Evolutionary conservation across 108 stramenopile species (phyloP).

Genomic region (Cyclostephanos tholiformis): DNA sequence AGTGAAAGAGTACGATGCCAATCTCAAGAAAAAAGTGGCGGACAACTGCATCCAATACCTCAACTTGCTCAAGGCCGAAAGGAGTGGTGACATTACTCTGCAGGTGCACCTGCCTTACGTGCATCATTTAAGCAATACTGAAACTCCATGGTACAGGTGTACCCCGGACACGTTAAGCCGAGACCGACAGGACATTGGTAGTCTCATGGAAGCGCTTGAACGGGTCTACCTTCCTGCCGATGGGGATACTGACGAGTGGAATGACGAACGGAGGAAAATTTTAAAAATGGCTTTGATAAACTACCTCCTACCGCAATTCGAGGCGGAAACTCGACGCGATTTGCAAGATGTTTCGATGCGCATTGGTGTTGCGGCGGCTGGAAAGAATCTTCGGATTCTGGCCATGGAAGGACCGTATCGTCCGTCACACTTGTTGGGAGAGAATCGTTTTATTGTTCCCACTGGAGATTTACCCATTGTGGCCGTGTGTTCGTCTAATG

Average conservation of each 20-base stretch:
- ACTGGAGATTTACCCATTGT: constrained; percentile 87
- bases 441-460: constrained; percentile 79
- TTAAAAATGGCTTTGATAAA: constrained; percentile 65
- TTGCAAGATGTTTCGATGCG: constrained; percentile 69
- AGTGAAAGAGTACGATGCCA: constrained; percentile 65
- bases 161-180: constrained; percentile 54
- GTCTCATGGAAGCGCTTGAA: constrained; percentile 64
- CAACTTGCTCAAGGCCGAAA: constrained; percentile 82
- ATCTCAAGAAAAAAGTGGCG: constrained; percentile 61
- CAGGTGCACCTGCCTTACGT: constrained; percentile 74
- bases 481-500: constrained; percentile 73
- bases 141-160: constrained; percentile 65
- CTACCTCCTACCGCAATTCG: constrained; percentile 87
- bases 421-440: constrained; percentile 67
- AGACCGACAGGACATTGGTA: constrained; percentile 66
- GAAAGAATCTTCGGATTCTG: constrained; percentile 70
- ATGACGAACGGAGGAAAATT: constrained; percentile 78
- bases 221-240: constrained; percentile 73
- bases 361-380: constrained; percentile 71
- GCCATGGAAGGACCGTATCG: constrained; percentile 91
- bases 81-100: constrained; percentile 63
- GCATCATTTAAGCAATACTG: constrained; percentile 19
- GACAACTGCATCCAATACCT: constrained; percentile 84
- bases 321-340: constrained; percentile 77
- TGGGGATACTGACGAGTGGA: constrained; percentile 79